These are phyloP conservation scores for Russula lepida DNA, from an alignment of 768 basidiomycete species.

Conservation along the genomic window DNA sequence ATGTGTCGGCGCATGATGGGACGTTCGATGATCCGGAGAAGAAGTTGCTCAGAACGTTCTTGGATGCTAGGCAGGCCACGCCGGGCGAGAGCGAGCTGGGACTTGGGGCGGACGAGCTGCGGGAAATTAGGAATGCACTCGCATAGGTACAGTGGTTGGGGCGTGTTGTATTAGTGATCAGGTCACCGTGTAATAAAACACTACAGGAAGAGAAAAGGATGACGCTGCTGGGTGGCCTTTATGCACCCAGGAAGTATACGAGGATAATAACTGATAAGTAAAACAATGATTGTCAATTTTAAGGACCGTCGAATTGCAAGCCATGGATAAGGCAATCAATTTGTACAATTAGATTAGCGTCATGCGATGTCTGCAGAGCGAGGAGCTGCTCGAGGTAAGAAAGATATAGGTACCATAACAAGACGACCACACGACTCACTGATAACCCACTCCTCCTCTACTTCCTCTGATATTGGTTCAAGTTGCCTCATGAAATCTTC, in stretches of 20 bases:
- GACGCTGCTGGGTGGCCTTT: not conserved
- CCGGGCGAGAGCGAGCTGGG: slow-evolving; percentile 2
- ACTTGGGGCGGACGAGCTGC: slow-evolving; percentile 2
- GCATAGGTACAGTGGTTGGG: not conserved
- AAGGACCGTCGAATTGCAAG: not conserved
- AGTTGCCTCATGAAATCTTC: not conserved
- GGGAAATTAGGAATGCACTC: slow-evolving; percentile 3
- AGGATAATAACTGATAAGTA: not conserved
- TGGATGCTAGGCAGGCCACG: not conserved
- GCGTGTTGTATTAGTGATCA: not conserved
- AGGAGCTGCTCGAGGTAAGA: not conserved
- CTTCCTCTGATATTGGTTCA: not conserved
- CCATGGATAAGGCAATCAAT: not conserved
- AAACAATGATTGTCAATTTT: not conserved
- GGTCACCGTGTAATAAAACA: not conserved
- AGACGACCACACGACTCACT: not conserved
- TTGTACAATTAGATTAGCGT: not conserved
- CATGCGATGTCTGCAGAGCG: not conserved
- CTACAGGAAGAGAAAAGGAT: not conserved
- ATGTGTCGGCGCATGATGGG: slow-evolving; percentile 14
- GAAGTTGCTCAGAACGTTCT: slow-evolving; percentile 3
- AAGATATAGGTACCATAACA: not conserved
- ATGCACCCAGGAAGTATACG: not conserved
- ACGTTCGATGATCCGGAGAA: slow-evolving; percentile 15
- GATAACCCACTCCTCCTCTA: not conserved